phyloP scores from a whole-genome alignment of 2,329 filamentous ascomycete genomes.

The Rosellinia necatrix region DNA sequence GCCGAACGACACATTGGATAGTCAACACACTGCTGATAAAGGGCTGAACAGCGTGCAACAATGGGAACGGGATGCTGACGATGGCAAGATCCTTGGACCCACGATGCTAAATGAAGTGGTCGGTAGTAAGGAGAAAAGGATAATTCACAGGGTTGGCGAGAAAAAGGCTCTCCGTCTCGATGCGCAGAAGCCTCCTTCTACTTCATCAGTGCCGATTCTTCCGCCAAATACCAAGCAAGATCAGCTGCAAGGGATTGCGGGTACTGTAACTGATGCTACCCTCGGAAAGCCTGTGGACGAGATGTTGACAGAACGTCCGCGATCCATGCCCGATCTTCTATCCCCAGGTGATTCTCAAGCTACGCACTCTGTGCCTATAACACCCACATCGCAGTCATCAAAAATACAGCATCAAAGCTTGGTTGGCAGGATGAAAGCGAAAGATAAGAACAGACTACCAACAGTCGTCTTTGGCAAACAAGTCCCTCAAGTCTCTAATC shows the following conservation, averaged over 20 bases:
- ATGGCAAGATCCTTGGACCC: not conserved
- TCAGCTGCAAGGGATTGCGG: constrained; percentile 6
- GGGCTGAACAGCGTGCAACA: not conserved
- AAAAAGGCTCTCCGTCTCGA: not conserved
- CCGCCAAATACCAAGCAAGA: not conserved
- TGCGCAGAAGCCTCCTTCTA: not conserved
- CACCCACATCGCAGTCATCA: constrained; percentile 39
- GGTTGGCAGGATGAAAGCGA: constrained; percentile 56
- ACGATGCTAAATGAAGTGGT: not conserved
- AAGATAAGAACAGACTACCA: constrained; percentile 68
- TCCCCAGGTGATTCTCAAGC: constrained; percentile 30
- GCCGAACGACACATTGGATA: not conserved
- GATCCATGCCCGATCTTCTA: constrained; percentile 10
- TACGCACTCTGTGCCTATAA: constrained; percentile 33
- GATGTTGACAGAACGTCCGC: constrained; percentile 36
- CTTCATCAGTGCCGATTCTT: constrained; percentile 1
- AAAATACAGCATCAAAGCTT: constrained; percentile 41
- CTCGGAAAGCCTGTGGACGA: constrained; percentile 42
- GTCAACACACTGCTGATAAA: not conserved
- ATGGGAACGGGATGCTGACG: not conserved
- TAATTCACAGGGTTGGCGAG: not conserved
- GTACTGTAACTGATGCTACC: constrained; percentile 33
- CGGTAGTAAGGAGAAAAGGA: not conserved
- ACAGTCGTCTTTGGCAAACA: constrained; percentile 80
- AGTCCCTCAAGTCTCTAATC: constrained; percentile 54